Percentiles rank a stretch among this genome's conserved stretches.
phyloP scores from a whole-genome alignment of 192 early-diverging fungal genomes.

The Chytriomyces confervae region DNA sequence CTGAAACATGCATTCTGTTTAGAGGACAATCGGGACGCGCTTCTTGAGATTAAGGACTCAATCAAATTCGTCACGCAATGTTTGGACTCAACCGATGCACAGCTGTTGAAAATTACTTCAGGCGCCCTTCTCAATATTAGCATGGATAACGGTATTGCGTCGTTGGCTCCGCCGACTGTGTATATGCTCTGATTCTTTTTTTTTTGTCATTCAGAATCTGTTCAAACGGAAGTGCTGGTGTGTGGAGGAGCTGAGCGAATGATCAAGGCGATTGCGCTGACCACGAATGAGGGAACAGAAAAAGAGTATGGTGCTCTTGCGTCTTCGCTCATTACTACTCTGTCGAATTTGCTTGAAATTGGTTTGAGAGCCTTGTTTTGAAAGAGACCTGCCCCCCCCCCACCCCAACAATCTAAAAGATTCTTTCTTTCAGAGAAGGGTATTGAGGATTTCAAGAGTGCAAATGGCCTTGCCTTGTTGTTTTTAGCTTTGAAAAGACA shows the following conservation, averaged over 20 bases:
- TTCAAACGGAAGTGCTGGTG: conserved; percentile 39
- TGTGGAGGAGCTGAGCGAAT: conserved; percentile 30
- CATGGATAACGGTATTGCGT: conserved; percentile 57
- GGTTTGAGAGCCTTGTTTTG: conserved; percentile 23
- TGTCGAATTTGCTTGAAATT: conserved; percentile 49
- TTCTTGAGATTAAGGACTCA: conserved; percentile 36
- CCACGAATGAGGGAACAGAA: conserved; percentile 26
- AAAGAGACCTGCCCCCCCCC: not conserved
- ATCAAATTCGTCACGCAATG: conserved; percentile 32
- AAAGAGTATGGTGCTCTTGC: conserved; percentile 2
- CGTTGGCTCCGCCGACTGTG: not conserved
- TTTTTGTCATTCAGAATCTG: conserved; percentile 41
- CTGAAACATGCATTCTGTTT: conserved; percentile 1
- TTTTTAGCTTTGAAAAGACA: conserved; percentile 39
- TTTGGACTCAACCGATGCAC: conserved; percentile 30
- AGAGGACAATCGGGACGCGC: conserved; percentile 51
- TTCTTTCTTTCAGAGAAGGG: conserved; percentile 39
- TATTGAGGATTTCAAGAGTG: conserved; percentile 39
- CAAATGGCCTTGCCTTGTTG: conserved; percentile 33
- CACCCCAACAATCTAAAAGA: not conserved
- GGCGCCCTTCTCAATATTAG: conserved; percentile 54
- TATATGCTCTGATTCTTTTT: conserved; percentile 10
- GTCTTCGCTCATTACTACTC: conserved; percentile 30
- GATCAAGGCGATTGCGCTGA: conserved; percentile 27
- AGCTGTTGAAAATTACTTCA: conserved; percentile 42